These are phyloP conservation scores for Penicillium coprophilum DNA, from an alignment of 495 filamentous ascomycete genomes.

Conservation along the genomic window DNA sequence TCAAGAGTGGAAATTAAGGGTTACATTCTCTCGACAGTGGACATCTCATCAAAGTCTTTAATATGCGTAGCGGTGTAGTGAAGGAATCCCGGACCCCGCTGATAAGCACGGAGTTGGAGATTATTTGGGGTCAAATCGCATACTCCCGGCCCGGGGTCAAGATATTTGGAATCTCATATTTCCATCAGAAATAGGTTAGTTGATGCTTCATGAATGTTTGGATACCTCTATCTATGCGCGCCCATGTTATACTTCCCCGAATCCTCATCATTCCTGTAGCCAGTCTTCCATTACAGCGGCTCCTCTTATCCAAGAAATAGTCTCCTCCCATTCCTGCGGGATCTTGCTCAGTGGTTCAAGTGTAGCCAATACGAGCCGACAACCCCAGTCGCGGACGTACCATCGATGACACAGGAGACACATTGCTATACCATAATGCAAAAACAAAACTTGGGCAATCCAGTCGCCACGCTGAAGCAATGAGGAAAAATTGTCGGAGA, in stretches of 20 bases:
- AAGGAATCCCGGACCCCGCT: background rate
- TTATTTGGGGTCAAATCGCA: background rate
- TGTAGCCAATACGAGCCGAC: constrained; percentile 36
- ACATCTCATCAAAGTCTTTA: too few species aligned
- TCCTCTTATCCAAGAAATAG: constrained; percentile 34
- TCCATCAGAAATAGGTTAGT: too few species aligned
- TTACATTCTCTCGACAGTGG: too few species aligned
- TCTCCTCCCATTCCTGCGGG: constrained; percentile 33
- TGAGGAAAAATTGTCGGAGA: constrained; percentile 30
- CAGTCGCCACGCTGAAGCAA: constrained; percentile 36
- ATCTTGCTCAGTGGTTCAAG: constrained; percentile 32
- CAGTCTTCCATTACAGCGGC: constrained; percentile 24
- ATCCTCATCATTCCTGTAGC: background rate
- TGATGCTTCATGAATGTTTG: too few species aligned
- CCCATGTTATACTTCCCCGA: too few species aligned
- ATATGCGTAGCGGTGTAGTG: too few species aligned
- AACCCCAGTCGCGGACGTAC: constrained; percentile 41
- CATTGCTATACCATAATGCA: constrained; percentile 40
- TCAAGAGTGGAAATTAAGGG: background rate
- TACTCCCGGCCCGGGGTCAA: too few species aligned
- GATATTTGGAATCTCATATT: too few species aligned
- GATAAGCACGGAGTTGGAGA: too few species aligned
- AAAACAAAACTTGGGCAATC: constrained; percentile 38
- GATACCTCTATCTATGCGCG: background rate
- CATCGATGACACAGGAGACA: constrained; percentile 39